Evolutionary conservation across 2,329 filamentous ascomycete genomes (phyloP), one percentile per base, ranked within the genome.

Genomic region (Huntiella savannae): DNA sequence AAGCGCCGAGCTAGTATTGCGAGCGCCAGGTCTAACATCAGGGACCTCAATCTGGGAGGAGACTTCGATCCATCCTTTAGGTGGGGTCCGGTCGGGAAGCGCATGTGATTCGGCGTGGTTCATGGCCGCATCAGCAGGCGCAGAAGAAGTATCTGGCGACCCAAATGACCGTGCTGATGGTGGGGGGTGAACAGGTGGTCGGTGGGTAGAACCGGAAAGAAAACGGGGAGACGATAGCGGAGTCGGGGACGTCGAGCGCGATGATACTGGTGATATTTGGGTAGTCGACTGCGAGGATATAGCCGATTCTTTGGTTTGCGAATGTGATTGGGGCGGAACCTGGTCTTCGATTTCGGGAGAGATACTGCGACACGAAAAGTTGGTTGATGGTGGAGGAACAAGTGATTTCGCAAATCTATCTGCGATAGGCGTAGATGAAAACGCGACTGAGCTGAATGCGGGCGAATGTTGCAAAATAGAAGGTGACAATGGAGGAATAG

Each of bases 41-140:
- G 48, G 48, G 8, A 47, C 15, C 13, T 49, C 48, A 33, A 49
- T 39, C 19, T 49, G 48, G 8, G 48, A 49, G 13, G 48, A 49
- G 12, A 49, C 44, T 16, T 46, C 43, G 39, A 49, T 46, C 48
- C 48, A 49, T n/a, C 48, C 48, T 8, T 41, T 40, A 15, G 47
- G 34, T 11, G 40, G 39, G 33, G 28, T 16, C 33, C 34, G 38
- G 15, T 46, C 40, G 12, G 43, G 37, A 6, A 43, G 48, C 39
- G 40, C 28, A 40, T 46, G 12, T 28, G 37, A 32, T 38, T 45
- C 28, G 40, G 35, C 42, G 44, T 37, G 43, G 36, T 44, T 40
- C 44, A 49, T 49, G 32, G 39, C 44, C 40, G 40, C 40, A 43
- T 33, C 13, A 12, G 16, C 32, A 34, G 13, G 34, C 16, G 40